A percentile compares a stretch with the other conserved stretches of the same genome.
Conservation (phyloP, 2,329 filamentous ascomycete genomes). For the Ceratocystis alfenasii region DNA sequence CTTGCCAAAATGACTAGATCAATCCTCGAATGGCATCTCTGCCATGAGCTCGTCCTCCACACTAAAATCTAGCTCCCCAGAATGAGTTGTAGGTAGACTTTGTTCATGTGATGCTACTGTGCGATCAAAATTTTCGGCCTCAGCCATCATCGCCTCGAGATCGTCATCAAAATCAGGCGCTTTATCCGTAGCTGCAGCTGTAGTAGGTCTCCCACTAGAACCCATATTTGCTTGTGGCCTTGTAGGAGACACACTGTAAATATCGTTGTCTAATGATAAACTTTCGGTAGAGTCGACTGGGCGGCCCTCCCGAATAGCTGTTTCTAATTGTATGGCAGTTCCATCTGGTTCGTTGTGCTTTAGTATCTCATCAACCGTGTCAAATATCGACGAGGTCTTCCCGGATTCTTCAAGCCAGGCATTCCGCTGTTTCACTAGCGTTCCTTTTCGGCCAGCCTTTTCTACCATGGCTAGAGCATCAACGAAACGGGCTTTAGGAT, state of each 20-base stretch:
- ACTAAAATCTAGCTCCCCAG: constrained; percentile 35
- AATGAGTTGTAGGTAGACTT: constrained; percentile 21
- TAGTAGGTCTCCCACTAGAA: neutral
- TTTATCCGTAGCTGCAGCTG: constrained; percentile 30
- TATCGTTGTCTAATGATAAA: constrained; percentile 33
- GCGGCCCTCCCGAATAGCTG: neutral
- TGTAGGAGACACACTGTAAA: constrained; percentile 44
- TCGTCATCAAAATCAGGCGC: constrained; percentile 30
- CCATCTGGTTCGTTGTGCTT: constrained; percentile 11
- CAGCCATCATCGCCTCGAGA: constrained; percentile 42
- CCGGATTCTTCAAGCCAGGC: constrained; percentile 74
- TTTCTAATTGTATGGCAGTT: neutral
- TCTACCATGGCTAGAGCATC: constrained; percentile 86
- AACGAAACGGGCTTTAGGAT: constrained; percentile 84
- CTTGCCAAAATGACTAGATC: neutral
- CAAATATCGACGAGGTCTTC: constrained; percentile 30
- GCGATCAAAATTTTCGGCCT: constrained; percentile 31
- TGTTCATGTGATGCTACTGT: neutral
- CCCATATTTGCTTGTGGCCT: constrained; percentile 21
- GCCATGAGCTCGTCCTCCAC: constrained; percentile 59
- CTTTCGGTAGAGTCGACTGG: neutral
- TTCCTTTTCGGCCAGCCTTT: constrained; percentile 77
- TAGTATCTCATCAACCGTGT: constrained; percentile 27
- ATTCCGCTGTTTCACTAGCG: constrained; percentile 59
- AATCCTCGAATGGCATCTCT: constrained; percentile 35